Evolutionary conservation across 768 basidiomycete species (phyloP).

Genomic region (Russula abietina): DNA sequence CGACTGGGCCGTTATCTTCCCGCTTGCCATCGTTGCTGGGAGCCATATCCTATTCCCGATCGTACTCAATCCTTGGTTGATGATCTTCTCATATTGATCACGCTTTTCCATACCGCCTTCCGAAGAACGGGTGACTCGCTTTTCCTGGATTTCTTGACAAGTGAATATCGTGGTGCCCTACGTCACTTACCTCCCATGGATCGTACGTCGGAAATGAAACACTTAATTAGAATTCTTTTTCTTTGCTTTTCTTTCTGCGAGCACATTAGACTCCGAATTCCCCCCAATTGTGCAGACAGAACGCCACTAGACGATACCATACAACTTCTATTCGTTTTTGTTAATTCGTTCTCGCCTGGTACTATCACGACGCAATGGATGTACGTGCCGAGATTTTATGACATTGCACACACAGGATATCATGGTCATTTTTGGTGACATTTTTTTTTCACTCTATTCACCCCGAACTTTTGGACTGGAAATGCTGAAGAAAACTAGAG

Average conservation of each 20-base stretch:
- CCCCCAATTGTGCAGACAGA: neutral
- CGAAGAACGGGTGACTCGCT: neutral
- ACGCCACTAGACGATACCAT: neutral
- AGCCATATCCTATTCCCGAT: conserved; percentile 76
- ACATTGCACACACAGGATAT: no score
- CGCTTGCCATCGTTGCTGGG: conserved; percentile 58
- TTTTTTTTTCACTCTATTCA: no score
- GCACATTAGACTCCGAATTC: neutral
- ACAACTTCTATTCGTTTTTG: neutral
- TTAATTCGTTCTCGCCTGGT: neutral
- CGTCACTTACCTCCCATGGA: neutral
- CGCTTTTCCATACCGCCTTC: no score
- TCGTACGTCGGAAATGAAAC: neutral
- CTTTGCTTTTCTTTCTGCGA: neutral
- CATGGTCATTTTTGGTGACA: no score
- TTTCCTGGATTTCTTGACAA: neutral
- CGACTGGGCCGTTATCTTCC: conserved; percentile 73
- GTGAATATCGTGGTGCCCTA: neutral
- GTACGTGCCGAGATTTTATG: no score
- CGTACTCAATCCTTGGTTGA: conserved; percentile 82
- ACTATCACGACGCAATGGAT: no score
- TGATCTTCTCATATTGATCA: conserved; percentile 65
- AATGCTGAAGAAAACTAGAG: no score
- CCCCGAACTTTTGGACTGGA: no score
- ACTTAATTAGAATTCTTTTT: neutral